Conservation (phyloP, 768 basidiomycete genomes). For the Grammothele lineata region DNA sequence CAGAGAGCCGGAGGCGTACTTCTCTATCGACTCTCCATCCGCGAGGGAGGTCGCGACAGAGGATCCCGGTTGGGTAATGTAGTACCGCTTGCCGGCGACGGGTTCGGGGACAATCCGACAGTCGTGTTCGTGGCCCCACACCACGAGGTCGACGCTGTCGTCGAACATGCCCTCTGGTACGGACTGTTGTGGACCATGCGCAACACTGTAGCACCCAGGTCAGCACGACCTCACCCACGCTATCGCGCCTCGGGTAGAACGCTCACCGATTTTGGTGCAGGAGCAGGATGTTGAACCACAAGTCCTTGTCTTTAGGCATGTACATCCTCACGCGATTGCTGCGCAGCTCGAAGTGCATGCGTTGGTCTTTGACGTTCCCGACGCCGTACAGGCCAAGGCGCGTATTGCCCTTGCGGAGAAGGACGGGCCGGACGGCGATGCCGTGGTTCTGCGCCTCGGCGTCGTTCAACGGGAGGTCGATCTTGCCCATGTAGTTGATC, state of each 20-base stretch:
- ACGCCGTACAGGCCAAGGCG: constrained; percentile 91
- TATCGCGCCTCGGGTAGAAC: background rate
- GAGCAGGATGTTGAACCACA: constrained; percentile 93
- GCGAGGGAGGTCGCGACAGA: constrained; percentile 92
- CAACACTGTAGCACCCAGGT: constrained; percentile 52
- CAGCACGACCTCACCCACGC: background rate
- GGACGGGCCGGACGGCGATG: constrained; percentile 85
- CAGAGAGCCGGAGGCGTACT: no score
- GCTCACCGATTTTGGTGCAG: constrained; percentile 93
- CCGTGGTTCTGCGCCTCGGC: constrained; percentile 63
- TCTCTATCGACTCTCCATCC: constrained; percentile 88
- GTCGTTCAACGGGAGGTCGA: constrained; percentile 79
- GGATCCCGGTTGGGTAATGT: constrained; percentile 92
- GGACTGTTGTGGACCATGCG: constrained; percentile 90
- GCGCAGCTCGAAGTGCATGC: constrained; percentile 94
- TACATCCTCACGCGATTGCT: constrained; percentile 96
- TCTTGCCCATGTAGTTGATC: constrained; percentile 96
- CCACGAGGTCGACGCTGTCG: constrained; percentile 85
- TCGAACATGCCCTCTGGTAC: constrained; percentile 98
- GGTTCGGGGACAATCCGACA: constrained; percentile 88
- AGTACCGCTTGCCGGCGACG: constrained; percentile 89
- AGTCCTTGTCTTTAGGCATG: constrained; percentile 85
- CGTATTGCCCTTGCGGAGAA: constrained; percentile 84
- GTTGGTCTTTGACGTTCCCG: constrained; percentile 93
- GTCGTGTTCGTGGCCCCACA: constrained; percentile 99